Evolutionary conservation across 2,329 filamentous ascomycete species (phyloP), one percentile per base, ranked within the genome.

Genomic region (Cephalotrichum gorgonifer): DNA sequence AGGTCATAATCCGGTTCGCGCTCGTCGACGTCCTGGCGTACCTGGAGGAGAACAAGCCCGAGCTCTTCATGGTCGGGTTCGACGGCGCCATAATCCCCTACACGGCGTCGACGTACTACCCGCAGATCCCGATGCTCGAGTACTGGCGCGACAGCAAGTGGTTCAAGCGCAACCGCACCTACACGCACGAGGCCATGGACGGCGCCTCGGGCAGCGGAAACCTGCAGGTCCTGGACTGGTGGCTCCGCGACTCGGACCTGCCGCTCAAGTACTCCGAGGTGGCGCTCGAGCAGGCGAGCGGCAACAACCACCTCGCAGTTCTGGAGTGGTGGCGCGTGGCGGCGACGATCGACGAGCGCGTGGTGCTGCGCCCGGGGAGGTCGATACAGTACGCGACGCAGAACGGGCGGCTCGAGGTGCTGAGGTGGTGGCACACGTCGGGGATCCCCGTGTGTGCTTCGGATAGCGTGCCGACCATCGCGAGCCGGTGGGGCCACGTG

Each of bases 271-370:
- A 93, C 64, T 95, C 86, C 11, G 88, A 95, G 62, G 76, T 82
- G 5, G 88, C 91, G 0, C 76, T 97, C 17, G 91, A 96, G 64
- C 85, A 90, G 58, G 90, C 91, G 27, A 91, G 85, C 51, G 83
- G 83, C 3, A 85, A 88, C 58, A 89, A 90, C 7, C 86, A 93
- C 55, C 74, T 95, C n/a, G 71, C 81, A 6, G 88, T 96, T 1
- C 75, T 97, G 1, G 85, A 94, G 57, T 97, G 91, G 91, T 97
- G 91, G 91, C 86, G 87, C 56, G 77, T 84, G 52, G 81, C 83
- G 0, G 78, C 77, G 12, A 67, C 72, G 14, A 74, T 77, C 48
- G 75, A 83, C 58, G 74, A 83, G 41, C 66, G 66, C 1, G 69
- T 81, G 45, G 68, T 74, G 6, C 73, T 94, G 14, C 88, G 90